Conservation (phyloP, 1,139 yeast species). For the Kluyveromyces sp. region DNA sequence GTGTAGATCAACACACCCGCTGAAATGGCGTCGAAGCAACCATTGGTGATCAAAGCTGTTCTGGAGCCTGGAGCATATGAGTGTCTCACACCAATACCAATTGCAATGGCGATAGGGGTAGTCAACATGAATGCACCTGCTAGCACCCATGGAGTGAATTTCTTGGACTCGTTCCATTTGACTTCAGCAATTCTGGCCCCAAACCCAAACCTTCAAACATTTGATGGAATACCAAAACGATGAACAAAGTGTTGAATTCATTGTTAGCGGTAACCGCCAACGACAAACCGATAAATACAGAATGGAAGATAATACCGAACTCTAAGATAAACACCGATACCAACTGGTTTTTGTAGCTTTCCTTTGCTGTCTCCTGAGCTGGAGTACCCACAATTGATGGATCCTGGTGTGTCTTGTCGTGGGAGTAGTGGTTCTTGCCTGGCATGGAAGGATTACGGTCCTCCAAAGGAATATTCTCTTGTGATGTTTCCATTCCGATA, state of each 20-base stretch:
- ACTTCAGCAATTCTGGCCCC: constrained; percentile 73
- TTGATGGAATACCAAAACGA: constrained; percentile 84
- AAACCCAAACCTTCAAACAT: constrained; percentile 89
- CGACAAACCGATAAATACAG: constrained; percentile 70
- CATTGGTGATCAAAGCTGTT: constrained; percentile 61
- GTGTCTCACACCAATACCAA: constrained; percentile 76
- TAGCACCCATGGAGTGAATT: constrained; percentile 51
- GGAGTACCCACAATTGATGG: constrained; percentile 41
- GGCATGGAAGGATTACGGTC: constrained; percentile 14
- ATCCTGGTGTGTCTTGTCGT: constrained; percentile 47
- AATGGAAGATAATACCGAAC: constrained; percentile 76
- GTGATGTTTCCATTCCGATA: neutral
- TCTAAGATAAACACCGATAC: constrained; percentile 58
- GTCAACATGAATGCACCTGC: constrained; percentile 58
- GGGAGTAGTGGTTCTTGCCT: constrained; percentile 38
- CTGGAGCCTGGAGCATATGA: constrained; percentile 60
- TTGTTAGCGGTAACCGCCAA: constrained; percentile 61
- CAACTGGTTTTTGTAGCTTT: constrained; percentile 32
- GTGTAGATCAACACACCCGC: constrained; percentile 82
- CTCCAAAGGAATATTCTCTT: neutral
- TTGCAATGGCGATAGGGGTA: constrained; percentile 78
- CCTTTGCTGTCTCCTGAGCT: constrained; percentile 7
- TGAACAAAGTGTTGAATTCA: constrained; percentile 68
- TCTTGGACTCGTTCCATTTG: constrained; percentile 44
- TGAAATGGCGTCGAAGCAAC: constrained; percentile 74